These are phyloP conservation scores for Cylindrodendrum hubeiense DNA, from an alignment of 2,329 filamentous ascomycete genomes.

Conservation along the genomic window DNA sequence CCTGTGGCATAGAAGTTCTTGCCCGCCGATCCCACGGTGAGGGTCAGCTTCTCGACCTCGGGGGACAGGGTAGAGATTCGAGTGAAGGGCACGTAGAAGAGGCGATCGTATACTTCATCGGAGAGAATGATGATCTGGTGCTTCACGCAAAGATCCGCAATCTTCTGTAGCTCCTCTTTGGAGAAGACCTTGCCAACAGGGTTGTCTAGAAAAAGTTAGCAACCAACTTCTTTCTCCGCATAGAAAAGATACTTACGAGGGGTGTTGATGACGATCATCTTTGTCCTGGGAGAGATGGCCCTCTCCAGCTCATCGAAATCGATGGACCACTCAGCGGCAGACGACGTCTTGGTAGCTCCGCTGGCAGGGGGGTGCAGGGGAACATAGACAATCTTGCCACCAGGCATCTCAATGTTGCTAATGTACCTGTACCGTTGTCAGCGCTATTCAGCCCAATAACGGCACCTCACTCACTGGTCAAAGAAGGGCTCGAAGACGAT, in stretches of 20 bases:
- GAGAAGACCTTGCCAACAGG: conserved; percentile 97
- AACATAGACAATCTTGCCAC: conserved; percentile 94
- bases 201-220: conserved; percentile 72
- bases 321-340: conserved; percentile 88
- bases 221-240: background rate
- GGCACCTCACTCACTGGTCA: conserved; percentile 74
- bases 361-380: conserved; percentile 90
- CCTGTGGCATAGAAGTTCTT: conserved; percentile 99
- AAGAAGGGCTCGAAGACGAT: conserved; percentile 99
- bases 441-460: background rate
- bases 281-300: conserved; percentile 86
- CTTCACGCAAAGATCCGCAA: conserved; percentile 91
- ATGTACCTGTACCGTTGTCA: conserved; percentile 67
- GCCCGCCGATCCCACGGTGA: conserved; percentile 95
- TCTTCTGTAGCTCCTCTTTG: conserved; percentile 82
- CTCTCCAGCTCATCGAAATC: conserved; percentile 85
- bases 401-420: conserved; percentile 98
- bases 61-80: conserved; percentile 91
- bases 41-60: conserved; percentile 86
- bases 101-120: conserved; percentile 92
- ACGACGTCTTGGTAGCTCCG: conserved; percentile 83
- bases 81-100: conserved; percentile 96
- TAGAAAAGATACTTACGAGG: conserved; percentile 59
- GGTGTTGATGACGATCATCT: conserved; percentile 95
- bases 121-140: conserved; percentile 94